These are phyloP conservation scores for Pelagophyceae sp. DNA, from an alignment of 352 stramenopile genomes.

Conservation along the genomic window DNA sequence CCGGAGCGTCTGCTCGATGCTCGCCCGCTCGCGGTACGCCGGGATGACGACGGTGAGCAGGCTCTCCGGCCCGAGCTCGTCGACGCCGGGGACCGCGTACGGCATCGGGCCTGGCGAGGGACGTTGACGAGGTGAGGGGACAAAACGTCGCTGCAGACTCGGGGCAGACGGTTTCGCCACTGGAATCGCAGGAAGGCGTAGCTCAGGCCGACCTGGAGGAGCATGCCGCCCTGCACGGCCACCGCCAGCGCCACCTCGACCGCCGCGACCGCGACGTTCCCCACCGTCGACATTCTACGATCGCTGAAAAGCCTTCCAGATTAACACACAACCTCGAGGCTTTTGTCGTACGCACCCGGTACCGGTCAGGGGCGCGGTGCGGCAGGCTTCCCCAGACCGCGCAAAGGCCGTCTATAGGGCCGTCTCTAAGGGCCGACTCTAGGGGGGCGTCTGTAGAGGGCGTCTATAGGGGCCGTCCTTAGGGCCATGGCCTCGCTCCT, in stretches of 20 bases:
- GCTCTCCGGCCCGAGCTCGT: not conserved
- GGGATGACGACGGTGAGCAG: not conserved
- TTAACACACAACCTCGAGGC: too few relatives aligned
- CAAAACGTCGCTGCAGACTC: not conserved
- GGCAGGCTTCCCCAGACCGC: too few relatives aligned
- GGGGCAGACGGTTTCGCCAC: not conserved
- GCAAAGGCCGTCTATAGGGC: too few relatives aligned
- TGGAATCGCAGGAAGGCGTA: not conserved
- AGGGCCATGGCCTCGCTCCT: too few relatives aligned
- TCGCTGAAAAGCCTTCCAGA: too few relatives aligned
- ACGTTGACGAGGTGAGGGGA: not conserved
- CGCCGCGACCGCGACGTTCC: too few relatives aligned
- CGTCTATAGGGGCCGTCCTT: too few relatives aligned
- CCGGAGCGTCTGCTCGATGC: not conserved
- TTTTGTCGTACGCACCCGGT: too few relatives aligned
- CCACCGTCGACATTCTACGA: too few relatives aligned
- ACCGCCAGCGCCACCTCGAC: not conserved
- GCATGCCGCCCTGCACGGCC: not conserved
- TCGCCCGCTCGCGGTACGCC: not conserved
- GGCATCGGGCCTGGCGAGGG: not conserved
- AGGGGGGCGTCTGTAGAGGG: too few relatives aligned
- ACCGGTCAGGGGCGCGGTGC: too few relatives aligned
- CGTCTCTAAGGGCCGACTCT: too few relatives aligned
- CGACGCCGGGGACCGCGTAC: not conserved
- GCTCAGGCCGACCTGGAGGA: constrained; percentile 2